Conservation (phyloP, 2,329 filamentous ascomycete genomes). For the Aspergillus sp. region DNA sequence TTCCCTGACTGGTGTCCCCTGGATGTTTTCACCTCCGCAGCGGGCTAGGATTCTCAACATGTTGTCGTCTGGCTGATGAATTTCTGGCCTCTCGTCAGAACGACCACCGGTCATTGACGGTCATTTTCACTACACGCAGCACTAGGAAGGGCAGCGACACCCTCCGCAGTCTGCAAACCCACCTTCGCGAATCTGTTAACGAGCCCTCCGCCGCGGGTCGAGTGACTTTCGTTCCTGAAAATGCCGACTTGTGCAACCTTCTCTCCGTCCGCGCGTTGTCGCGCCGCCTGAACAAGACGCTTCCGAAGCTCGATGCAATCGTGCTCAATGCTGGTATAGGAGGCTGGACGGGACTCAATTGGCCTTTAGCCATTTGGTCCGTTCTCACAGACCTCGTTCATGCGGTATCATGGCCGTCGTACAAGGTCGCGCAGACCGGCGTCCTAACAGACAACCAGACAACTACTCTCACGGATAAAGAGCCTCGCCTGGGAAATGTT, state of each 20-base stretch:
- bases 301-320: conserved; percentile 74
- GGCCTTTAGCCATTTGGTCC: conserved; percentile 57
- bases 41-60: conserved; percentile 81
- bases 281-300: conserved; percentile 46
- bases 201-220: conserved; percentile 41
- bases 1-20: conserved; percentile 12
- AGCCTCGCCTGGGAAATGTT: conserved; percentile 71
- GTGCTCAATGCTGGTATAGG: conserved; percentile 88
- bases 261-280: conserved; percentile 56
- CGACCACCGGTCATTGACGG: conserved; percentile 66
- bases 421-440: conserved; percentile 65
- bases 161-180: conserved; percentile 60
- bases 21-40: conserved; percentile 49
- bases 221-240: conserved; percentile 56
- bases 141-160: conserved; percentile 72
- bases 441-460: conserved; percentile 56
- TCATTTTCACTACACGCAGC: conserved; percentile 82
- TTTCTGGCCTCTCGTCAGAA: conserved; percentile 69
- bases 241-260: conserved; percentile 58
- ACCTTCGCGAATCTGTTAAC: conserved; percentile 53
- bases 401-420: conserved; percentile 72
- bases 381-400: conserved; percentile 64
- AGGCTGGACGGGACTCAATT: conserved; percentile 80
- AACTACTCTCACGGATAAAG: conserved; percentile 32
- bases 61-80: conserved; percentile 83